These are phyloP conservation scores for Penicillium bialowiezense DNA, from an alignment of 495 filamentous ascomycete species.

Conservation along the genomic window DNA sequence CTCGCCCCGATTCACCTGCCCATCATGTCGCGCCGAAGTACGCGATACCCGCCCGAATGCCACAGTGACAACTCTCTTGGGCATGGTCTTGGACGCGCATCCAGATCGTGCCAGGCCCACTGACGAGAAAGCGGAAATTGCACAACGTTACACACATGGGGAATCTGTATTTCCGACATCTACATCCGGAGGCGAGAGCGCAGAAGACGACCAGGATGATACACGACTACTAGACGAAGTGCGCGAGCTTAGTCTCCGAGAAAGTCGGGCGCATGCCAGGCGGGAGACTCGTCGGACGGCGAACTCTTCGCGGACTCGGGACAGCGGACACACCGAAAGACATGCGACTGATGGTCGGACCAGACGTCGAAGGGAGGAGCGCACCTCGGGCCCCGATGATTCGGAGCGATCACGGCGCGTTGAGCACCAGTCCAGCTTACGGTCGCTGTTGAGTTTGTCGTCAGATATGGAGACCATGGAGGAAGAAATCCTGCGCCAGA, in stretches of 20 bases:
- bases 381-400: constrained; percentile 12
- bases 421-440: constrained; percentile 81
- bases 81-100: constrained; percentile 70
- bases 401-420: constrained; percentile 50
- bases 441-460: constrained; percentile 74
- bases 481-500: constrained; percentile 85
- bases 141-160: constrained; percentile 68
- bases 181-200: constrained; percentile 15
- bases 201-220: constrained; percentile 57
- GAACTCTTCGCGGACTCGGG: constrained; percentile 16
- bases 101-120: constrained; percentile 64
- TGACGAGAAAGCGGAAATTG: constrained; percentile 70
- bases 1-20: constrained; percentile 72
- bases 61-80: constrained; percentile 75
- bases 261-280: constrained; percentile 42
- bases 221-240: constrained; percentile 66
- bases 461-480: constrained; percentile 75
- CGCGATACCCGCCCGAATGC: constrained; percentile 82
- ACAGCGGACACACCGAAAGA: constrained; percentile 27
- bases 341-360: constrained; percentile 35
- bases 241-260: constrained; percentile 66
- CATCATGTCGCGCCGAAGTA: constrained; percentile 84
- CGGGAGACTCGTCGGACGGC: constrained; percentile 30
- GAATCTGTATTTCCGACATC: constrained; percentile 57
- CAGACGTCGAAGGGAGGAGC: constrained; percentile 43